A percentile compares a stretch with the other conserved stretches of the same genome.
Conservation (phyloP, 768 basidiomycete genomes). For the Cystoderma amianthinum region DNA sequence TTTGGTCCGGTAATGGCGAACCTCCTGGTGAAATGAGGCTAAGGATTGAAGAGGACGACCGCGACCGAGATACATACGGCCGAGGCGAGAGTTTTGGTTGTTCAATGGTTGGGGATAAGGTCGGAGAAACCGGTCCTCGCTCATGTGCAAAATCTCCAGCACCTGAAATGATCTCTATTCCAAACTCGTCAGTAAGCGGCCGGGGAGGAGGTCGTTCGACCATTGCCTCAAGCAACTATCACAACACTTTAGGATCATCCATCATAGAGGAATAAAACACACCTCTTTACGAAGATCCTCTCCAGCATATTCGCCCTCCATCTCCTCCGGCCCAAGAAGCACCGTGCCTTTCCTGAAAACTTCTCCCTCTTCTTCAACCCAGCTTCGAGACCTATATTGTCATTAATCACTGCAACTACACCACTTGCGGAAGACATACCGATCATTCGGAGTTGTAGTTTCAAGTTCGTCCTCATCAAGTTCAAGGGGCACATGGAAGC, state of each 20-base stretch:
- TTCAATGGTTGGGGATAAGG: conserved; percentile 21
- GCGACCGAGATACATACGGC: conserved; percentile 54
- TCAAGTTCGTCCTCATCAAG: conserved; percentile 23
- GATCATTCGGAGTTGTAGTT: conserved; percentile 33
- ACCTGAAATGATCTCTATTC: conserved; percentile 27
- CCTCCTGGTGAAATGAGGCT: conserved; percentile 27
- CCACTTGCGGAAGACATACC: conserved; percentile 29
- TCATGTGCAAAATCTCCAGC: conserved; percentile 7
- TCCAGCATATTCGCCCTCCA: conserved; percentile 85
- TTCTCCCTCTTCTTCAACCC: conserved; percentile 94
- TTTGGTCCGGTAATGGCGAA: conserved; percentile 8
- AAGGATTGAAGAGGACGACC: conserved; percentile 40
- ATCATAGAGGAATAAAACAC: conserved; percentile 10
- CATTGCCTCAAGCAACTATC: conserved; percentile 76
- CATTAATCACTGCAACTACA: not conserved
- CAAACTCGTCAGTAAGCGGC: conserved; percentile 57
- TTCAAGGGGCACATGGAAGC: conserved; percentile 23
- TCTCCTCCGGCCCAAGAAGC: conserved; percentile 75
- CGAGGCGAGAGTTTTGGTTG: conserved; percentile 38
- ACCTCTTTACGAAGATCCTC: conserved; percentile 85
- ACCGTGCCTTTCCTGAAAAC: conserved; percentile 89
- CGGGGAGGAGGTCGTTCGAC: conserved; percentile 81
- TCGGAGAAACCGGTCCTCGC: conserved; percentile 9
- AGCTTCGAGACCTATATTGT: conserved; percentile 52
- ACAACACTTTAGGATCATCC: conserved; percentile 1